Base-by-base conservation (phyloP, 192 early-diverging fungal genomes). In the Coemansia sp. region DNA sequence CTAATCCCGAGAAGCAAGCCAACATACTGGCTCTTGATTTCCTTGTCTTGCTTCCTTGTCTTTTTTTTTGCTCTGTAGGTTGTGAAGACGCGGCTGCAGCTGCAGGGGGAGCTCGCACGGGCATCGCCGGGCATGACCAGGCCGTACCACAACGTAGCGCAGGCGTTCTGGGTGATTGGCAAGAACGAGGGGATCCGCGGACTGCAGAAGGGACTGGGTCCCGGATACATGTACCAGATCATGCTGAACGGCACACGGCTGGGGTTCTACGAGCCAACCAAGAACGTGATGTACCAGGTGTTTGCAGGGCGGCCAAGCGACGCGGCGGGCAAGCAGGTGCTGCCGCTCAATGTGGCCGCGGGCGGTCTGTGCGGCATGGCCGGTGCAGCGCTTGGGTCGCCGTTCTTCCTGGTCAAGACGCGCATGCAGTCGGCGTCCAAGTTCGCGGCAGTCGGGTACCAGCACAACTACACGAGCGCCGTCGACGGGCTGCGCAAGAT, bases 231-330 rank as follows among this genome's bases (percentile, higher is more conserved):
- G 60, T 98, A 96, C 76, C 97, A 98, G 76, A 81, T 94, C 50
- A 84, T 93, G 71, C 86, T 98, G 74, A 98, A 98, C 68, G 97
- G 97, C 40, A 91, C 90, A 42, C 90, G 97, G 54, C 80, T 98
- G 22, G 95, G 97, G 5, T 71, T 95, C 46, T 98, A 96, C 72
- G 94, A 93, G 67, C 97, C 97, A 2, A 86, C 90, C 32, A 88
- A 91, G 64, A 84, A 83, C 22, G 72, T 77, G 0, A 67, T 92
- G 10, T 81, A 82, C 71, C 55, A 64, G 38, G n/a, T 69, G 16
- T 67, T 88, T 25, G 77, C 77, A 4, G 84, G 76, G 1, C 74
- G 67, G 11, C 14, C 71, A 17, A 64, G 72, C 48, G 67, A 79
- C 60, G 77, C 84, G 38, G 12, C 57, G 22, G 43, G 61, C 12